Evolutionary conservation across 2,329 filamentous ascomycete species (phyloP), one percentile per base, ranked within the genome.

Genomic region (Aspergillus sclerotialis): DNA sequence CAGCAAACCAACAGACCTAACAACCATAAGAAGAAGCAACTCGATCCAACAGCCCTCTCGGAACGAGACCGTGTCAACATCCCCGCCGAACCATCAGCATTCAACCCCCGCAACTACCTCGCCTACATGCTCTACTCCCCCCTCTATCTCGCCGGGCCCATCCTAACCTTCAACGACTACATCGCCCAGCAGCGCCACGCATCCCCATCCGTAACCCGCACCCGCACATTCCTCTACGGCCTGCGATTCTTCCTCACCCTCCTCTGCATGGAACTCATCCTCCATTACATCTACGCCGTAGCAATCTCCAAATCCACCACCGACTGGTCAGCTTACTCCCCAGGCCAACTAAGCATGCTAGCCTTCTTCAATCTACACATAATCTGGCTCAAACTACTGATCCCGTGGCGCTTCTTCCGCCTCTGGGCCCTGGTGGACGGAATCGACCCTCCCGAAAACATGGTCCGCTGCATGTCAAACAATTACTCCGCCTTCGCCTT

Each of bases 161-260:
- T 98, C 52, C 60, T 98, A 41, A 96, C 89, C 9, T 98, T 96
- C 69, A 98, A 98, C 63, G 93, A 98, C 68, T 98, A 92, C 68
- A 81, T 96, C 43, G 84, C 85, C 0, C 92, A 98, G 59, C 72
- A 74, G 40, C 82, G 85, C 46, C 83, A 90, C 63, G 75, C 73
- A 9, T 65, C 85, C 1, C 73, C 81, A 8, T 88, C 77, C 37
- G 80, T 92, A 50, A 84, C 81, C 45, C 63, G 60, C 3, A 62
- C 67, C 3, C 84, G 89, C 35, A 95, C 83, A 2, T 57, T 82
- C 18, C 78, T 86, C 29, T 98, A 98, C 55, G 88, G 72, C 14
- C 63, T 94, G 30, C 87, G 92, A 15, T 93, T 96, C 57, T 58
- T 82, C 13, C 62, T 95, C 32, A 79, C 80, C 10, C 72, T 98